These are phyloP conservation scores for Apiotrichum porosum DNA, from an alignment of 1,284 basidiomycete genomes.

Conservation along the genomic window DNA sequence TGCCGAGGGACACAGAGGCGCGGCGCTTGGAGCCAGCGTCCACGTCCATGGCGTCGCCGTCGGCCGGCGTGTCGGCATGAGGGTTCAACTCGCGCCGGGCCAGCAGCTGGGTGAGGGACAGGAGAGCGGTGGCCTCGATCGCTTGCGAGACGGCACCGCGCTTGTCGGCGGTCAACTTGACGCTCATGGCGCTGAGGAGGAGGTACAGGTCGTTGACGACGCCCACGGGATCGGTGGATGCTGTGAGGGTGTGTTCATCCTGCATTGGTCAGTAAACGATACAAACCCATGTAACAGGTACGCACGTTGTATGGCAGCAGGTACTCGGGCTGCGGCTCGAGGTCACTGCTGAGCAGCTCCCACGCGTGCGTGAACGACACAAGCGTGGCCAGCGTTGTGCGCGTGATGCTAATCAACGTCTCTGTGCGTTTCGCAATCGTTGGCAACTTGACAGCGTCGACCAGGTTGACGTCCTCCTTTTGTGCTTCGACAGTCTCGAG, in stretches of 20 bases:
- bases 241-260: constrained; percentile 14
- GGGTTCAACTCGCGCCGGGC: constrained; percentile 53
- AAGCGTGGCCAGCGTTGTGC: constrained; percentile 65
- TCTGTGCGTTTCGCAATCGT: constrained; percentile 65
- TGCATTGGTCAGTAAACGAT: no score
- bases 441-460: constrained; percentile 63
- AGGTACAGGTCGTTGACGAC: constrained; percentile 64
- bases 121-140: constrained; percentile 44
- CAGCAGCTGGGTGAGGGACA: constrained; percentile 30
- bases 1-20: neutral
- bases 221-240: constrained; percentile 32
- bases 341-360: constrained; percentile 62
- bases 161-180: constrained; percentile 62
- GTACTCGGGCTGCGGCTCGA: constrained; percentile 52
- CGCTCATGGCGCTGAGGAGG: constrained; percentile 59
- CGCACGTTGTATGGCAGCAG: constrained; percentile 11
- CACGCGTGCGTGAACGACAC: constrained; percentile 67
- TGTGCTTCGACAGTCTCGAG: constrained; percentile 53
- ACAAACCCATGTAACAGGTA: neutral
- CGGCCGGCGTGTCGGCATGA: neutral
- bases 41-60: constrained; percentile 17
- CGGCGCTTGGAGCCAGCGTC: constrained; percentile 48
- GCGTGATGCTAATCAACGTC: constrained; percentile 62
- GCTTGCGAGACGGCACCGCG: constrained; percentile 49
- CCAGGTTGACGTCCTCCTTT: constrained; percentile 39